Conservation (phyloP, 176 grass and related monocot genomes). For the Zea luxurians region DNA sequence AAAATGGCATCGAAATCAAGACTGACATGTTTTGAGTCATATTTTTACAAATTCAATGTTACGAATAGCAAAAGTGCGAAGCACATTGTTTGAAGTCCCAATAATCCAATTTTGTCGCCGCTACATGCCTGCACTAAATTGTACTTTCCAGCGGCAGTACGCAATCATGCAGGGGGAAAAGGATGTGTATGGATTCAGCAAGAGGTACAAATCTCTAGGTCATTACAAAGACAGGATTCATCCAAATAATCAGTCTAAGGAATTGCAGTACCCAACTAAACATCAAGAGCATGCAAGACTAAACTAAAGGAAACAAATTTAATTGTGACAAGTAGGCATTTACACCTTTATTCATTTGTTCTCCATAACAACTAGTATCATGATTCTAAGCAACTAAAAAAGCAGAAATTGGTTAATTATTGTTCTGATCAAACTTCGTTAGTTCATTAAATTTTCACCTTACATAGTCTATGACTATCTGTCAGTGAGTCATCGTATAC, state of each 20-base stretch:
- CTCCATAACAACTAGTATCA: background rate
- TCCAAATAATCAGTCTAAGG: background rate
- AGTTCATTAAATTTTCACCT: background rate
- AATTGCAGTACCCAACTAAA: slow-evolving; percentile 23
- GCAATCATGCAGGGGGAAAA: background rate
- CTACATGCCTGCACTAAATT: background rate
- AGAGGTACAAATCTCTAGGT: background rate
- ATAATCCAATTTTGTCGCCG: too few relatives aligned
- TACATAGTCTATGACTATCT: background rate
- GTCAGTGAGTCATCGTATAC: background rate
- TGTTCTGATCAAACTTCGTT: background rate
- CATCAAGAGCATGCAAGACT: background rate
- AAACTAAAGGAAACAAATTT: slow-evolving; percentile 21
- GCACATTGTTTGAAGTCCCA: too few relatives aligned
- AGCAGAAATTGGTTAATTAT: slow-evolving; percentile 12
- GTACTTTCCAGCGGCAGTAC: background rate
- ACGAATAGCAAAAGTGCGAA: too few relatives aligned
- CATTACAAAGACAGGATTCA: slow-evolving; percentile 15
- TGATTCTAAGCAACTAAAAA: slow-evolving; percentile 14
- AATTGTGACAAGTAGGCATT: background rate
- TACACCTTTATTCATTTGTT: background rate
- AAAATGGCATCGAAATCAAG: too few relatives aligned
- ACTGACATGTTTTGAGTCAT: too few relatives aligned
- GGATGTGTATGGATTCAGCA: background rate
- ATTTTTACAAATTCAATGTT: too few relatives aligned